Evolutionary conservation across 139 green algal species (phyloP), one percentile per base, ranked within the genome.

Genomic region (Desmodesmus armatus): DNA sequence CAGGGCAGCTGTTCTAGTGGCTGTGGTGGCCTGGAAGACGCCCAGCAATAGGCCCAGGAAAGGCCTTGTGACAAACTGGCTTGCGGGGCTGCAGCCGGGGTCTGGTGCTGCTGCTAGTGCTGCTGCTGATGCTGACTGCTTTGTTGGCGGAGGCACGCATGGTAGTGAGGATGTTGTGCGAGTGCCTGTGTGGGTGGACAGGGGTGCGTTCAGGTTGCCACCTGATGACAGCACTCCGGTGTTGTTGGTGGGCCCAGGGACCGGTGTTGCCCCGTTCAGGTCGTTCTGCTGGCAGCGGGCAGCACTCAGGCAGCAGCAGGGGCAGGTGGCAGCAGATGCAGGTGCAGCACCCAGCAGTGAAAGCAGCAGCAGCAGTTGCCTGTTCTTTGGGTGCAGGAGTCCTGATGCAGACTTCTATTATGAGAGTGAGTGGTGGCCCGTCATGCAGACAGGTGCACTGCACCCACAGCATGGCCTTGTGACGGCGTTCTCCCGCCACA

Each of bases 311-410:
- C 70, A 67, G 67, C 66, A 80, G 67, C 80, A 79, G 80, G 33
- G 31, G 67, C 44, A 65, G 21, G 43, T 9, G 65, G 43, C 35
- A 21, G 63, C 37, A 5, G 67, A 17, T 13, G n/a, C 67, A 55
- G 40, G 47, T 35, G 27, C 39, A 72, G 75, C 33, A 21, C 15
- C 33, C n/a, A n/a, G n/a, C n/a, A n/a, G n/a, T n/a, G n/a, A n/a
- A n/a, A n/a, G n/a, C n/a, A n/a, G n/a, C 29, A n/a, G 76, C 67
- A 69, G 66, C 37, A 86, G 82, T 62, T 73, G 77, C 15, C 4
- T 99, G 55, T 94, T 97, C 67, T 98, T 99, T 78, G 97, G 97
- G 33, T 99, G 96, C 91, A 89, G 97, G 39, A 89, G 87, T 58
- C 43, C 83, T 19, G 9, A 33, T 0, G 84, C 63, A 0, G 97